A percentile compares a stretch with the other conserved stretches of the same genome.
phyloP scores from a whole-genome alignment of 2,329 filamentous ascomycete species.

The Pseudopyricularia cyperi region DNA sequence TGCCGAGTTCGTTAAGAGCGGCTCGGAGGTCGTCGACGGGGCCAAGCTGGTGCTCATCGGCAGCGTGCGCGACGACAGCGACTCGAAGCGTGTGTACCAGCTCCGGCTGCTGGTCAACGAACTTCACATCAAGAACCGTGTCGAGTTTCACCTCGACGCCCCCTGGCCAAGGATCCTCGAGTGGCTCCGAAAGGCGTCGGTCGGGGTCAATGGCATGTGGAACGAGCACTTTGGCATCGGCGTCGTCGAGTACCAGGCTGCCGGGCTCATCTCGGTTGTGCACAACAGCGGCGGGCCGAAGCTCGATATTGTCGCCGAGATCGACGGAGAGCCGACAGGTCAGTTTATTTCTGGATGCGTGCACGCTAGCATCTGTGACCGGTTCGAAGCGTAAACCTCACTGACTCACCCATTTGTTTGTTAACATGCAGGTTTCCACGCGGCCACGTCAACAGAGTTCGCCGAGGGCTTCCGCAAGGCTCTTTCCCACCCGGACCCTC shows the following conservation, averaged over 20 bases:
- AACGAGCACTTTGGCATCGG: slow-evolving; percentile 99
- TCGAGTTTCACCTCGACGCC: slow-evolving; percentile 82
- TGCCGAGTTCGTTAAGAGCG: slow-evolving; percentile 54
- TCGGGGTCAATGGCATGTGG: slow-evolving; percentile 98
- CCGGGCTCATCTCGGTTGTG: slow-evolving; percentile 83
- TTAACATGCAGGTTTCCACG: slow-evolving; percentile 51
- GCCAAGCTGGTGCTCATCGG: slow-evolving; percentile 75
- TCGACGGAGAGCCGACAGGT: slow-evolving; percentile 67
- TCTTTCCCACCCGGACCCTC: slow-evolving; percentile 55
- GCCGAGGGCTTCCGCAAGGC: slow-evolving; percentile 70
- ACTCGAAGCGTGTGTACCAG: slow-evolving; percentile 76
- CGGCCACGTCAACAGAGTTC: slow-evolving; percentile 65
- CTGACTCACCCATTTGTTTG: neutral
- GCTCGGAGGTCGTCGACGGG: slow-evolving; percentile 33
- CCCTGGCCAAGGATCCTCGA: slow-evolving; percentile 77
- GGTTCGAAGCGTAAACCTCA: neutral
- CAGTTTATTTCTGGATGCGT: neutral
- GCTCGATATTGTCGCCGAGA: slow-evolving; percentile 75
- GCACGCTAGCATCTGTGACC: too few species aligned
- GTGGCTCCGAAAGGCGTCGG: slow-evolving; percentile 61
- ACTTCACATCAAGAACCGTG: slow-evolving; percentile 67
- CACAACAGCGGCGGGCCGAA: slow-evolving; percentile 90
- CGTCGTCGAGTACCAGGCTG: slow-evolving; percentile 95
- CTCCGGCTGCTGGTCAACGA: slow-evolving; percentile 78
- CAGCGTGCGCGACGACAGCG: slow-evolving; percentile 74